These are phyloP conservation scores for Eurotiales sp. DNA, from an alignment of 2,329 filamentous ascomycete genomes.

Conservation along the genomic window DNA sequence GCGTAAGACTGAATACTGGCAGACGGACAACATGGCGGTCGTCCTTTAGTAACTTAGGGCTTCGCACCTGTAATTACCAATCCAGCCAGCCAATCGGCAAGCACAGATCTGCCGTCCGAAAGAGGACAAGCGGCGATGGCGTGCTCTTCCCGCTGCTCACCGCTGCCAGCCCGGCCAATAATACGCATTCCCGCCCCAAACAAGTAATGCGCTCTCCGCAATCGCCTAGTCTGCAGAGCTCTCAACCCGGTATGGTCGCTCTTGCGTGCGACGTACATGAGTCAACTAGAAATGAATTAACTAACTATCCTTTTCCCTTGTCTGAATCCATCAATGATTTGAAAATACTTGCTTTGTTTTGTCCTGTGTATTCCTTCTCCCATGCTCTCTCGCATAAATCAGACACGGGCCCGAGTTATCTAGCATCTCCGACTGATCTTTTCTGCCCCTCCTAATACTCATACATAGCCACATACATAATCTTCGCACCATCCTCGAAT, in stretches of 20 bases:
- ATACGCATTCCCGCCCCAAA: conserved; percentile 9
- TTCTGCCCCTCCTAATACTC: neutral
- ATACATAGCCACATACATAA: neutral
- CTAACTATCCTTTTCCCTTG: too few relatives aligned
- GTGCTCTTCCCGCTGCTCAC: conserved; percentile 15
- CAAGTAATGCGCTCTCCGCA: conserved; percentile 13
- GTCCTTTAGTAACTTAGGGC: too few relatives aligned
- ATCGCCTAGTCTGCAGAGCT: too few relatives aligned
- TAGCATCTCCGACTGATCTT: neutral
- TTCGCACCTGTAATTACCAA: too few relatives aligned
- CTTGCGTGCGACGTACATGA: too few relatives aligned
- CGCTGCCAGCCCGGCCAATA: conserved; percentile 19
- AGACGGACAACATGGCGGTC: too few relatives aligned
- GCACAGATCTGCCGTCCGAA: conserved; percentile 18
- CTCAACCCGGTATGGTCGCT: too few relatives aligned
- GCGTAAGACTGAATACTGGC: too few relatives aligned
- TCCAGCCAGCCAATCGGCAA: conserved; percentile 2
- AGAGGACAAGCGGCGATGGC: conserved; percentile 19
- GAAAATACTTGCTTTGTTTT: too few relatives aligned
- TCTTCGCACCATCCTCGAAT: conserved; percentile 19
- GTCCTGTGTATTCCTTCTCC: too few relatives aligned
- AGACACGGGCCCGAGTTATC: neutral
- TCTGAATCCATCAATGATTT: too few relatives aligned
- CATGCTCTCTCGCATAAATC: neutral
- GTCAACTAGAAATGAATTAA: too few relatives aligned